phyloP scores from a whole-genome alignment of 148 eudicot species.

The Vaccinium darrowii region DNA sequence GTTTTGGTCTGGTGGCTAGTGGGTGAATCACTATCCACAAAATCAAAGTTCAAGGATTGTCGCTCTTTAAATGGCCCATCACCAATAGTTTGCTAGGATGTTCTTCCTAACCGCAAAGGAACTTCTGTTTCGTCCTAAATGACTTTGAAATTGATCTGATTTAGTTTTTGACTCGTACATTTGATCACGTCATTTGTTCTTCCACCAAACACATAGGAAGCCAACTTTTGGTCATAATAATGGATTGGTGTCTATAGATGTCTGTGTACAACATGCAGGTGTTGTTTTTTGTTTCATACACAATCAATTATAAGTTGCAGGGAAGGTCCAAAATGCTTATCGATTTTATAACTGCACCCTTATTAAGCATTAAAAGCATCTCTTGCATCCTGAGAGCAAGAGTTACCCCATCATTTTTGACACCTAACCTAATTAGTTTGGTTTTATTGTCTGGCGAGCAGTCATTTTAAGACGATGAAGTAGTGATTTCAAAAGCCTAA shows the following conservation, averaged over 20 bases:
- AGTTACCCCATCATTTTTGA: neutral
- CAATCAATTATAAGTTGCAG: neutral
- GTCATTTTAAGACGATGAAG: neutral
- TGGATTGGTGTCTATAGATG: neutral
- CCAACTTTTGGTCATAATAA: neutral
- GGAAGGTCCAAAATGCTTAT: neutral
- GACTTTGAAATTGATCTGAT: neutral
- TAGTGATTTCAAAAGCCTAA: conserved; percentile 3
- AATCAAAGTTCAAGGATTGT: neutral
- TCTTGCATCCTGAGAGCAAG: neutral
- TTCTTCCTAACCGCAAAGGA: neutral
- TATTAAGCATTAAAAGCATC: neutral
- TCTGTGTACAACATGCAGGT: neutral
- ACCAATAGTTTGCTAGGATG: conserved; percentile 1
- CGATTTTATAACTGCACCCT: neutral
- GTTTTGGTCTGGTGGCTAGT: neutral
- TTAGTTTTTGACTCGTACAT: neutral
- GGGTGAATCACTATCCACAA: neutral
- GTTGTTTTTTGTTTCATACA: neutral
- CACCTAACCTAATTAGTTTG: neutral
- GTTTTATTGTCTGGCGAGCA: neutral
- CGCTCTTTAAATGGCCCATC: neutral
- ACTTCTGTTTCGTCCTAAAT: neutral
- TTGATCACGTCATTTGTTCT: no score
- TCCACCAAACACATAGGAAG: neutral